Percentiles rank a stretch among this genome's conserved stretches.
Conservation (phyloP, 2,329 filamentous ascomycete genomes). For the Pezicula radicicola region DNA sequence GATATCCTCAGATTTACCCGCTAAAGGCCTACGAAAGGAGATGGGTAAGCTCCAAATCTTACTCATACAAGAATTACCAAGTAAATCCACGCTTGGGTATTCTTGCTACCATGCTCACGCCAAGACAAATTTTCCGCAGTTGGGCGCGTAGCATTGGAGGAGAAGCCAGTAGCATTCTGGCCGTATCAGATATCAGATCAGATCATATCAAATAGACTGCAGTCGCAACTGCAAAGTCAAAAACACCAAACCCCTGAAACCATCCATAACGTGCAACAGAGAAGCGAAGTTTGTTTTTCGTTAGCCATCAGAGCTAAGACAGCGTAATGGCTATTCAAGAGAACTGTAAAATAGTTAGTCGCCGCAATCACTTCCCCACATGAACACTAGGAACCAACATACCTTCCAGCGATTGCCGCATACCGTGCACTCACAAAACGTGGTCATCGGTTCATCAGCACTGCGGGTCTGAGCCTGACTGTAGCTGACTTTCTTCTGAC, state of each 20-base stretch:
- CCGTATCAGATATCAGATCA: neutral
- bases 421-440: constrained; percentile 69
- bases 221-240: constrained; percentile 1
- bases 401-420: constrained; percentile 74
- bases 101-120: too few relatives aligned
- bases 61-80: too few relatives aligned
- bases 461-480: constrained; percentile 92
- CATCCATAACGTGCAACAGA: constrained; percentile 22
- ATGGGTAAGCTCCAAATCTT: too few relatives aligned
- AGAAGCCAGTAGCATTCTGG: neutral
- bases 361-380: neutral
- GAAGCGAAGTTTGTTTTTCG: constrained; percentile 15
- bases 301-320: neutral
- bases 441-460: constrained; percentile 91
- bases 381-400: constrained; percentile 25
- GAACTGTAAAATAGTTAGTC: constrained; percentile 23
- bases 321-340: constrained; percentile 18
- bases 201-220: neutral
- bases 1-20: neutral
- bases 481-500: constrained; percentile 92
- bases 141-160: neutral
- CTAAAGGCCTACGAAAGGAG: too few relatives aligned
- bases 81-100: too few relatives aligned
- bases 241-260: constrained; percentile 21
- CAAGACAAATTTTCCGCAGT: too few relatives aligned